Percentiles rank a stretch among this genome's conserved stretches.
Conservation (phyloP, 2,329 filamentous ascomycete species). For the Cordyceps militaris region DNA sequence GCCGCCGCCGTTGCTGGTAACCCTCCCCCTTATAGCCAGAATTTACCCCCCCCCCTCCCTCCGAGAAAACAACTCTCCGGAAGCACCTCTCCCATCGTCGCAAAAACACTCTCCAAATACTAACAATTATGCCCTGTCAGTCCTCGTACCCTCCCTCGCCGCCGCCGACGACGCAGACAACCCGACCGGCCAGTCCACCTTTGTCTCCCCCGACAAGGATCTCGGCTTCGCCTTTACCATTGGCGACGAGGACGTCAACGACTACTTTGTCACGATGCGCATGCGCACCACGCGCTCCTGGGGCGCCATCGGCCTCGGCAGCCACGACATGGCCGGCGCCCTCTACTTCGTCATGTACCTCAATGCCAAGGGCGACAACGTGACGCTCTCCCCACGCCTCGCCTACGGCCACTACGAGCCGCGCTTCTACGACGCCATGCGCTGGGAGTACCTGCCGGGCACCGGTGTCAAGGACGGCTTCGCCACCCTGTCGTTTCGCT, state of each 20-base stretch:
- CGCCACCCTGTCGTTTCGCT: slow-evolving; percentile 45
- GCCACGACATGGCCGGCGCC: slow-evolving; percentile 42
- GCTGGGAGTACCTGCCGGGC: slow-evolving; percentile 37
- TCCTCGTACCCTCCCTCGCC: slow-evolving; percentile 15
- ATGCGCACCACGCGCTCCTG: slow-evolving; percentile 40
- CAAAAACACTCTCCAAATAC: neutral
- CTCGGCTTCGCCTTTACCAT: slow-evolving; percentile 45
- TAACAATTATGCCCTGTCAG: slow-evolving; percentile 5
- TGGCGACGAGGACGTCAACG: slow-evolving; percentile 36
- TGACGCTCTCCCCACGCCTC: slow-evolving; percentile 50
- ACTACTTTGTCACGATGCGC: slow-evolving; percentile 49
- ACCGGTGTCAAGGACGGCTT: slow-evolving; percentile 40
- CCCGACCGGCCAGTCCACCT: slow-evolving; percentile 32
- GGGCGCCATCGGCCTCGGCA: slow-evolving; percentile 49
- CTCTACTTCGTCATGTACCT: slow-evolving; percentile 51
- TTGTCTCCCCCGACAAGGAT: slow-evolving; percentile 35
- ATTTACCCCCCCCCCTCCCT: neutral
- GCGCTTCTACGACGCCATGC: slow-evolving; percentile 35
- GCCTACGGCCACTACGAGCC: slow-evolving; percentile 47
- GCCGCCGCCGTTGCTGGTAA: slow-evolving; percentile 10
- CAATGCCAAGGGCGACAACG: slow-evolving; percentile 37
- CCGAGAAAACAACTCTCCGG: neutral
- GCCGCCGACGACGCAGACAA: slow-evolving; percentile 24
- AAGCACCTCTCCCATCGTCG: neutral
- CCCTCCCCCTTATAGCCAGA: neutral